Evolutionary conservation across 1,284 basidiomycete genomes (phyloP), one percentile per base, ranked within the genome.

Genomic region (Prillingera fragicola): DNA sequence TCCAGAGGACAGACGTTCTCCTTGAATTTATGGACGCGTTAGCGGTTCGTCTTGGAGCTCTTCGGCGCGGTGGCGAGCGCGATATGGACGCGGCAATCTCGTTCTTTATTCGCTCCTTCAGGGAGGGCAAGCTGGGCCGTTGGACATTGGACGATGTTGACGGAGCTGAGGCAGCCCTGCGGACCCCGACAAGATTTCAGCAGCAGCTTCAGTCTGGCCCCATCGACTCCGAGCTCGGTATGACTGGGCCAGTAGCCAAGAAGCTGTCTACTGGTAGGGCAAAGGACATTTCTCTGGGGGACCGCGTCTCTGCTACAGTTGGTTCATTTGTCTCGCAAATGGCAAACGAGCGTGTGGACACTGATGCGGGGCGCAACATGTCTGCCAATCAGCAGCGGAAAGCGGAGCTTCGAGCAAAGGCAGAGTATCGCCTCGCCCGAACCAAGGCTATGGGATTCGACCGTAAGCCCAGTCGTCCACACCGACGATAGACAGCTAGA

Each of bases 81-180:
- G 84, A 96, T 65, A 62, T 77, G 12, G 71, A 79, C 6, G 78
- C 85, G 9, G 85, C 88, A 6, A 82, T 83, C 2, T 73, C 75
- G n/a, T 87, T 83, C 76, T 82, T 95, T 60, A 77, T 94, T 29
- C 75, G 79, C 33, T 85, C 85, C 77, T 95, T 90, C 81, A 79
- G 91, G 36, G 82, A 84, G 19, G 77, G 65, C 74, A 87, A 70
- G 40, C 55, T 76, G 17, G 75, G 75, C 2, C 54, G 65, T 18
- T 76, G 73, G 71, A 75, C 75, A 12, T 46, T 77, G 37, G 75
- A 76, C 50, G 70, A 75, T 31, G 54, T 75, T 24, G 67, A 66
- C 15, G 38, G 50, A 8, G 29, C 18, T 8, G 50, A 52, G 24
- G 43, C 29, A 1, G 36, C 29, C 21, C 10, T 5, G 15, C 28